Conservation (phyloP, 495 filamentous ascomycete genomes). For the Letharia columbiana region DNA sequence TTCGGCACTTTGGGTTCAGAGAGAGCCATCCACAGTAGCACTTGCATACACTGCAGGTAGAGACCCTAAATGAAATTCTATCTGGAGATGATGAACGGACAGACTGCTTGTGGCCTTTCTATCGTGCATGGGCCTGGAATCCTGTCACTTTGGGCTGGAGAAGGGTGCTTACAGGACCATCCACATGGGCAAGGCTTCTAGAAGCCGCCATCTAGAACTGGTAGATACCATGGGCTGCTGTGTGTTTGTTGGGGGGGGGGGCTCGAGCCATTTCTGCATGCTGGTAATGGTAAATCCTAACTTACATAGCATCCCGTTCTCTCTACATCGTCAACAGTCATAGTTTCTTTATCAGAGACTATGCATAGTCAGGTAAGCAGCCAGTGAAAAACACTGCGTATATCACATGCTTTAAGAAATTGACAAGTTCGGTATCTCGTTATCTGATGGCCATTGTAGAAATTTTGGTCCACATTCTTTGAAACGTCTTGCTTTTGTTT, state of each 20-base stretch:
- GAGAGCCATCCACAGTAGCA: not conserved
- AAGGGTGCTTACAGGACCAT: no score
- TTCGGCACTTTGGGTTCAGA: not conserved
- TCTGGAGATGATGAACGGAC: not conserved
- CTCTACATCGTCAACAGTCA: no score
- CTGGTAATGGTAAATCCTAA: not conserved
- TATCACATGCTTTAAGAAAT: not conserved
- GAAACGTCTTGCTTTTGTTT: not conserved
- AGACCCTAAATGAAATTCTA: not conserved
- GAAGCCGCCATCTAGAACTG: no score
- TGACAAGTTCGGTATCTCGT: not conserved
- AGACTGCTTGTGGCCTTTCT: not conserved
- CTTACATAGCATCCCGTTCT: no score
- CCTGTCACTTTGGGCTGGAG: no score
- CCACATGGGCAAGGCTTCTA: no score
- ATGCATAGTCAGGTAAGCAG: not conserved
- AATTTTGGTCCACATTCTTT: not conserved
- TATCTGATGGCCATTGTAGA: not conserved
- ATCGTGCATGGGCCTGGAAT: no score
- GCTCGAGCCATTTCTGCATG: not conserved
- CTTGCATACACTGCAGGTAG: not conserved
- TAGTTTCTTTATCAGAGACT: not conserved
- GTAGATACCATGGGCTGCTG: no score
- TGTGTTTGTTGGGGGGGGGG: no score
- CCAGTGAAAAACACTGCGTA: not conserved